Conservation (phyloP, 2,329 filamentous ascomycete species). For the Cladosporium halotolerans region DNA sequence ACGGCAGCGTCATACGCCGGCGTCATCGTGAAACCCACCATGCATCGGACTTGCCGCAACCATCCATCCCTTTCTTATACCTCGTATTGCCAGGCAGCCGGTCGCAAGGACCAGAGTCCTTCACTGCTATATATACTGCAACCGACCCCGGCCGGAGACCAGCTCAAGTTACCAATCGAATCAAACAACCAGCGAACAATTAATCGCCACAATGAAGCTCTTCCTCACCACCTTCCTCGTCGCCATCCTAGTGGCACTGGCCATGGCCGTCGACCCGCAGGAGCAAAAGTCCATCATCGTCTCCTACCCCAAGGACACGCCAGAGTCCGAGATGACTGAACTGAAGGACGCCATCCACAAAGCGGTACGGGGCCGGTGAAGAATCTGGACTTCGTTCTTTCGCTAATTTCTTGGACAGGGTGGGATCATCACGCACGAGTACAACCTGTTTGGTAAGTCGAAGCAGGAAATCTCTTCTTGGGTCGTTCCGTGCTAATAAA, state of each 20-base stretch:
- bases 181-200: background rate
- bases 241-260: conserved; percentile 49
- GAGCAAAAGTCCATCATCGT: conserved; percentile 69
- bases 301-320: conserved; percentile 61
- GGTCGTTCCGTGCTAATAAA: conserved; percentile 43
- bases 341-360: conserved; percentile 66
- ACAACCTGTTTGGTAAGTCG: conserved; percentile 8
- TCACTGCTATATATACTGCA: too few species aligned
- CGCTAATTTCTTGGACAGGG: conserved; percentile 37
- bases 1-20: too few species aligned
- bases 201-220: conserved; percentile 25
- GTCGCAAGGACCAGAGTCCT: too few species aligned
- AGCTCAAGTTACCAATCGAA: too few species aligned
- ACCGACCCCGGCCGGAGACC: too few species aligned
- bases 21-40: too few species aligned
- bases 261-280: conserved; percentile 48
- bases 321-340: conserved; percentile 59
- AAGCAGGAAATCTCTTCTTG: background rate
- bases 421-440: conserved; percentile 69
- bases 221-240: conserved; percentile 19
- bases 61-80: too few species aligned
- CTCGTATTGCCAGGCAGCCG: too few species aligned
- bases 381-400: conserved; percentile 14
- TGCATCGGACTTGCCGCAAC: too few species aligned
- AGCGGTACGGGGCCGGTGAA: conserved; percentile 44